Conservation (phyloP, 441 rosid species). For the Eutrema salsugineum region DNA sequence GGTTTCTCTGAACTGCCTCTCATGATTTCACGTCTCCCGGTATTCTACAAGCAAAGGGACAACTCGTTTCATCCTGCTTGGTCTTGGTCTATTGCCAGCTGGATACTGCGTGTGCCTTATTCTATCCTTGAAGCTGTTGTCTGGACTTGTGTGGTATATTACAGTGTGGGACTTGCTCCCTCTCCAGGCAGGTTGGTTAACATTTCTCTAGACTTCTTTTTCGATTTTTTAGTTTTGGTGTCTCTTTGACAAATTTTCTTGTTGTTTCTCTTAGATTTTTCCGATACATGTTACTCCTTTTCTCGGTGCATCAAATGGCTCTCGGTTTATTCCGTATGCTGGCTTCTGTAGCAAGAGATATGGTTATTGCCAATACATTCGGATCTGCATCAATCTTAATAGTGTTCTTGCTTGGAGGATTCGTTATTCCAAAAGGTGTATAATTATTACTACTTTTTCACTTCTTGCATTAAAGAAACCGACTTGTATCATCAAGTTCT, state of each 20-base stretch:
- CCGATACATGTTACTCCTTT: conserved; percentile 63
- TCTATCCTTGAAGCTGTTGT: conserved; percentile 79
- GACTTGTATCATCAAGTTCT: neutral
- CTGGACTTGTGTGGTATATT: conserved; percentile 86
- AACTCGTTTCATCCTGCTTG: conserved; percentile 92
- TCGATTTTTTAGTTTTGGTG: neutral
- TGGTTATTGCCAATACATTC: conserved; percentile 86
- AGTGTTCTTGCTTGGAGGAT: conserved; percentile 86
- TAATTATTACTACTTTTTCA: neutral
- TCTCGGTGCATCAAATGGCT: conserved; percentile 90
- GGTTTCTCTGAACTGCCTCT: conserved; percentile 84
- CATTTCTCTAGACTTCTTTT: neutral
- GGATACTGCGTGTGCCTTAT: conserved; percentile 83
- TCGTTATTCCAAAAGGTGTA: conserved; percentile 90
- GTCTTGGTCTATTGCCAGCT: conserved; percentile 83
- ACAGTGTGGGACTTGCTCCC: conserved; percentile 84
- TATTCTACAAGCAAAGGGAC: conserved; percentile 89
- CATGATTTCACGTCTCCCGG: conserved; percentile 83
- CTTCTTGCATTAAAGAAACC: neutral
- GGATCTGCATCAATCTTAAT: conserved; percentile 66
- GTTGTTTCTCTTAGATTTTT: conserved; percentile 48
- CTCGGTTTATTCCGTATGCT: conserved; percentile 79
- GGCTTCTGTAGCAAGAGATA: conserved; percentile 81
- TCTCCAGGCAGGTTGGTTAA: conserved; percentile 55
- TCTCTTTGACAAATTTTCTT: neutral